Percentiles rank a stretch among this genome's conserved stretches.
phyloP scores from a whole-genome alignment of 176 grass and related monocot genomes.

The Dactylis glomerata region DNA sequence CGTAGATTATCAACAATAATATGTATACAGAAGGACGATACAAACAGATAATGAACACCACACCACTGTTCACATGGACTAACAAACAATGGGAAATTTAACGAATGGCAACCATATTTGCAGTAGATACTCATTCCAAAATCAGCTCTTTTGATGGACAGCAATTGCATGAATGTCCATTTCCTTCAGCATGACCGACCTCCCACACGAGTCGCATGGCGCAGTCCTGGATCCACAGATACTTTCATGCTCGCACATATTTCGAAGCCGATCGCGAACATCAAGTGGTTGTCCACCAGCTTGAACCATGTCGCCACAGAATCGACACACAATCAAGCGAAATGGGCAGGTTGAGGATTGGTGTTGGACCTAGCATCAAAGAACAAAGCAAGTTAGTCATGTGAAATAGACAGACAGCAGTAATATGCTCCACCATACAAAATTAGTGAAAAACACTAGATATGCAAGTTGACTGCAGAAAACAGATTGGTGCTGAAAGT shows the following conservation, averaged over 20 bases:
- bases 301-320: conserved; percentile 87
- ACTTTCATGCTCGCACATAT: conserved; percentile 87
- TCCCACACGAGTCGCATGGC: conserved; percentile 85
- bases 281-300: conserved; percentile 62
- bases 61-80: background rate
- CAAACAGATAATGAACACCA: background rate
- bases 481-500: background rate
- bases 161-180: conserved; percentile 91
- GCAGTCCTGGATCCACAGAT: conserved; percentile 89
- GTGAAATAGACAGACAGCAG: background rate
- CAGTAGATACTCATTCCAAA: background rate
- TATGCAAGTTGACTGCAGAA: background rate
- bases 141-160: conserved; percentile 90
- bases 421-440: background rate
- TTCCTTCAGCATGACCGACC: conserved; percentile 93
- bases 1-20: background rate
- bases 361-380: conserved; percentile 63
- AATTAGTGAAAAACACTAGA: background rate
- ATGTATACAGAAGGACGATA: conserved; percentile 3
- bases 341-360: conserved; percentile 66
- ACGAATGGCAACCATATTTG: background rate
- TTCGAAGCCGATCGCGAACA: conserved; percentile 62
- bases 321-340: conserved; percentile 78
- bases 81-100: conserved; percentile 1
- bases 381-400: conserved; percentile 20